Percentiles rank a stretch among this genome's conserved stretches.
Conservation (phyloP, 179 eudicot species). For the Carnegiea gigantea region DNA sequence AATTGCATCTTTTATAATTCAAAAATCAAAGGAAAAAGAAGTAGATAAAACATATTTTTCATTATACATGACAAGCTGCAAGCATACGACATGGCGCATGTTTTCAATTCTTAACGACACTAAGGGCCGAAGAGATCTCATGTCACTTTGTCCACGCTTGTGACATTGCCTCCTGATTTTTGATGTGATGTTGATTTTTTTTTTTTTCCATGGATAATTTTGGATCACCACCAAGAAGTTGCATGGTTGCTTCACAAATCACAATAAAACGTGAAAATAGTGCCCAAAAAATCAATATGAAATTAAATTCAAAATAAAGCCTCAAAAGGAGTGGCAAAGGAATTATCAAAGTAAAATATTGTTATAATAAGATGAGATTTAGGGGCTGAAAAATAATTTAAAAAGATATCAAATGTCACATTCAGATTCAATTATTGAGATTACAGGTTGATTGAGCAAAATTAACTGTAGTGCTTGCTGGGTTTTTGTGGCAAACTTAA, state of each 20-base stretch:
- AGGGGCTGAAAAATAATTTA: not conserved
- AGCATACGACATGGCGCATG: too few species aligned
- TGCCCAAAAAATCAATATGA: too few species aligned
- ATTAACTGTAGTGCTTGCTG: not conserved
- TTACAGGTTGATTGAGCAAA: slow-evolving; percentile 15
- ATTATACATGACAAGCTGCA: too few species aligned
- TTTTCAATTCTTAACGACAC: too few species aligned
- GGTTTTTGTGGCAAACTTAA: too few species aligned
- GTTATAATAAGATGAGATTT: not conserved
- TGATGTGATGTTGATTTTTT: not conserved
- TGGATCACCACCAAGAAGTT: not conserved
- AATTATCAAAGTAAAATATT: not conserved
- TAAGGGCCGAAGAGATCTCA: not conserved
- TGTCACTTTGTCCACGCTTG: not conserved
- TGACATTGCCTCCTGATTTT: not conserved
- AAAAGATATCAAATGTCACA: not conserved
- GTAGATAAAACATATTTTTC: too few species aligned
- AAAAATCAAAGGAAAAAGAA: too few species aligned
- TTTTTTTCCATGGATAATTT: not conserved
- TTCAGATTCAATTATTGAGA: not conserved
- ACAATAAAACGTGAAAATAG: too few species aligned
- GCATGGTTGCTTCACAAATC: too few species aligned
- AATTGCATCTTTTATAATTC: too few species aligned
- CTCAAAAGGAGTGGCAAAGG: not conserved
- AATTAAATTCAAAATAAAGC: not conserved